Conservation (phyloP, 306 rosid genomes). For the Luffa acutangula region DNA sequence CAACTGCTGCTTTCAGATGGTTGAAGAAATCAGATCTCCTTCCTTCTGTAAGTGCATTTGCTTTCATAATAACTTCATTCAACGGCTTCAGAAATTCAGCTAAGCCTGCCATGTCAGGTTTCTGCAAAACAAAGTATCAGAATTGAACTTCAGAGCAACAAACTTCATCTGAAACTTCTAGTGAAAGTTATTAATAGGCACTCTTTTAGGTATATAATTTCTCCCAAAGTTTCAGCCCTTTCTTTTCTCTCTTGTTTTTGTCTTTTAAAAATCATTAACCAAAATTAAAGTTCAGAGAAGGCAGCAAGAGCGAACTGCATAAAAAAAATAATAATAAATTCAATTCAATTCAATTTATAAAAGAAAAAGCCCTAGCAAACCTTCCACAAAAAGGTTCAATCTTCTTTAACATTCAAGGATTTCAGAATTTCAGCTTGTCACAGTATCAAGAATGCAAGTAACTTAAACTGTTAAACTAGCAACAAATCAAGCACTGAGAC, state of each 20-base stretch:
- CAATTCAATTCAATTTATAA: no score
- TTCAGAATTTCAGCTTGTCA: not conserved
- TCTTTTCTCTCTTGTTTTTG: not conserved
- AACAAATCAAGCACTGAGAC: not conserved
- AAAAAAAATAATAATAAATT: not conserved
- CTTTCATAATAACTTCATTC: constrained; percentile 56
- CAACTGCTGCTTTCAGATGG: constrained; percentile 81
- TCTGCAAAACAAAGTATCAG: constrained; percentile 35
- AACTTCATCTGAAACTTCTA: not conserved
- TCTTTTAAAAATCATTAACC: not conserved
- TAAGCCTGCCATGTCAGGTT: constrained; percentile 65
- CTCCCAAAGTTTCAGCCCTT: not conserved
- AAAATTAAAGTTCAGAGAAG: not conserved
- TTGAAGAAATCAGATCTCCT: constrained; percentile 75
- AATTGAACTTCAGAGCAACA: not conserved
- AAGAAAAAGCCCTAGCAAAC: not conserved
- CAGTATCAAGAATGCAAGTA: not conserved
- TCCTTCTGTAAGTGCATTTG: constrained; percentile 63
- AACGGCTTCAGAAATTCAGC: constrained; percentile 82
- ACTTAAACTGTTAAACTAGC: not conserved
- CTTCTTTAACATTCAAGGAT: not conserved
- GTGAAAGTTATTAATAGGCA: not conserved
- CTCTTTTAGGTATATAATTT: not conserved
- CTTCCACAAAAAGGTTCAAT: not conserved
- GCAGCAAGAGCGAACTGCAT: not conserved